Evolutionary conservation across 257 asterid species (phyloP).

Genomic region (Parsonsia alboflavescens): DNA sequence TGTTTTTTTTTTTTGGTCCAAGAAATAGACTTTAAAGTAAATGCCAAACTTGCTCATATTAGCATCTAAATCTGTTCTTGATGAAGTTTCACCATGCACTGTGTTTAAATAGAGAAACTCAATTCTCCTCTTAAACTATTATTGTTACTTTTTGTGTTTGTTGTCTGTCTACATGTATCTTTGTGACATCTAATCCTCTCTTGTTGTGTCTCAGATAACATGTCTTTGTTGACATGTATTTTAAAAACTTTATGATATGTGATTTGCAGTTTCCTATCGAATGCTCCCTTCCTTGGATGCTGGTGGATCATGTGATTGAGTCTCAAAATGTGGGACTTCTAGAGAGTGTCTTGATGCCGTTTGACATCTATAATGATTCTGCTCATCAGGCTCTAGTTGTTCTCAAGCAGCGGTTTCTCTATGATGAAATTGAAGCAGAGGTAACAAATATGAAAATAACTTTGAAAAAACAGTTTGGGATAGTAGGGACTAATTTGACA

Average conservation of each 20-base stretch:
- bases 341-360: slow-evolving; percentile 87
- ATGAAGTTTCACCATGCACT: background rate
- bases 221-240: too few relatives aligned
- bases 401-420: slow-evolving; percentile 95
- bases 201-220: background rate
- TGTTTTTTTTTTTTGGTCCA: background rate
- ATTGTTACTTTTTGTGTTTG: background rate
- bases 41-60: background rate
- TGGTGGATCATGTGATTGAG: slow-evolving; percentile 89
- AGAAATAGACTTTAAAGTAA: background rate
- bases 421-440: slow-evolving; percentile 99
- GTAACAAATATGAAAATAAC: slow-evolving; percentile 30
- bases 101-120: background rate
- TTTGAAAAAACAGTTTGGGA: background rate
- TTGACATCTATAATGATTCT: slow-evolving; percentile 96
- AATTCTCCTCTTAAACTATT: background rate
- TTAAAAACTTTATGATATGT: slow-evolving; percentile 6
- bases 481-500: background rate
- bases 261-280: slow-evolving; percentile 86
- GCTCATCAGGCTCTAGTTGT: slow-evolving; percentile 89
- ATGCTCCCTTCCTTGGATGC: slow-evolving; percentile 99
- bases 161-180: background rate
- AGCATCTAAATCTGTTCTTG: background rate
- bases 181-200: background rate
- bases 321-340: slow-evolving; percentile 76